Percentiles rank a stretch among this genome's conserved stretches.
Evolutionary conservation across 2,329 filamentous ascomycete species (phyloP).

Genomic region (Ophiostoma montium): DNA sequence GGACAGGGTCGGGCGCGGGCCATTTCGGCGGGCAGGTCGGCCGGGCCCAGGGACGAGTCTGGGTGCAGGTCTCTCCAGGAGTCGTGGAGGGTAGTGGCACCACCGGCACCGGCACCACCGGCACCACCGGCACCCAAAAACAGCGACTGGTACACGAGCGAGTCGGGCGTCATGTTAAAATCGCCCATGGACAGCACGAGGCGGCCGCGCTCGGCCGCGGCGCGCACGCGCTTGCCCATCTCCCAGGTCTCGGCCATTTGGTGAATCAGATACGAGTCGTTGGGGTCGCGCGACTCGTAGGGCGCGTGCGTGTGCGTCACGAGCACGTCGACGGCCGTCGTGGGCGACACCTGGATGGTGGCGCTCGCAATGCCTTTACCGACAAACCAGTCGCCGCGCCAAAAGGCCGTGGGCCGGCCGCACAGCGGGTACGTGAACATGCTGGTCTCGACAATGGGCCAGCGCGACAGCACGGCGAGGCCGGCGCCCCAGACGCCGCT

Average conservation of each 20-base stretch:
- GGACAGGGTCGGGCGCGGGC: slow-evolving; percentile 45
- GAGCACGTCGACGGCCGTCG: slow-evolving; percentile 62
- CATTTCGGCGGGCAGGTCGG: slow-evolving; percentile 52
- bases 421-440: slow-evolving; percentile 87
- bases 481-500: slow-evolving; percentile 82
- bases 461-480: slow-evolving; percentile 75
- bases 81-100: slow-evolving; percentile 46
- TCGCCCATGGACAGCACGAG: slow-evolving; percentile 79
- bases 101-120: slow-evolving; percentile 35
- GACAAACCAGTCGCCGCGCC: slow-evolving; percentile 89
- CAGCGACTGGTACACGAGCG: slow-evolving; percentile 71
- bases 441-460: slow-evolving; percentile 79
- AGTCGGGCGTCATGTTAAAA: slow-evolving; percentile 91
- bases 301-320: slow-evolving; percentile 85
- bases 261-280: slow-evolving; percentile 77
- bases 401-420: slow-evolving; percentile 85
- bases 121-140: slow-evolving; percentile 36
- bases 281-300: slow-evolving; percentile 56
- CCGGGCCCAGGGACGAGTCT: slow-evolving; percentile 62
- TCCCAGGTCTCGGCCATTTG: slow-evolving; percentile 91
- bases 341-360: slow-evolving; percentile 47
- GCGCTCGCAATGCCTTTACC: slow-evolving; percentile 88
- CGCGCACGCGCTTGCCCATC: slow-evolving; percentile 75
- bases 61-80: slow-evolving; percentile 77
- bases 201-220: slow-evolving; percentile 60